Conservation (phyloP, 768 basidiomycete species). For the Rhizopogon vesiculosus region DNA sequence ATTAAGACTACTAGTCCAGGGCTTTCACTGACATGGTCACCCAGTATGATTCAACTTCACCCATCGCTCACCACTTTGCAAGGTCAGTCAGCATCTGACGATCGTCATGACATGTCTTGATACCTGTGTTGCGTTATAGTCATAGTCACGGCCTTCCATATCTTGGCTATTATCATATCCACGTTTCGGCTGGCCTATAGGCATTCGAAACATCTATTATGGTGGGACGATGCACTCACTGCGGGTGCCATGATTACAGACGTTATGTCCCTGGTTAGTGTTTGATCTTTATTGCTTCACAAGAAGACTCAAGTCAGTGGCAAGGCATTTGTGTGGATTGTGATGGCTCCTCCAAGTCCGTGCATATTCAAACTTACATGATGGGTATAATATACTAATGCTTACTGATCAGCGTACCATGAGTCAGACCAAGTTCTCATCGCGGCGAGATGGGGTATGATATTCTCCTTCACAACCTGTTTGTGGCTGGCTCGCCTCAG, state of each 20-base stretch:
- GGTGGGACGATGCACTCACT: constrained; percentile 6
- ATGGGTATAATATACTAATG: neutral
- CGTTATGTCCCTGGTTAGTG: neutral
- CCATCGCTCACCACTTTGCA: neutral
- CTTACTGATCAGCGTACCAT: neutral
- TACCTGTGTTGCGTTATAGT: neutral
- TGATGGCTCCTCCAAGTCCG: neutral
- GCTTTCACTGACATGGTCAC: neutral
- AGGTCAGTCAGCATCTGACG: neutral
- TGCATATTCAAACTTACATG: neutral
- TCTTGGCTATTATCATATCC: neutral
- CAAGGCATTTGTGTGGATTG: neutral
- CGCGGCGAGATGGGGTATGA: neutral
- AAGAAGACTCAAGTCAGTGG: neutral
- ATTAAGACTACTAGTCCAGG: neutral
- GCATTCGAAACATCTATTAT: neutral
- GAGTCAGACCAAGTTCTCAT: neutral
- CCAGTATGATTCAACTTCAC: neutral
- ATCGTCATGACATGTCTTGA: neutral
- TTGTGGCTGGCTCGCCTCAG: constrained; percentile 11
- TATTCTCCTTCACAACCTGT: neutral
- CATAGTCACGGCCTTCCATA: neutral
- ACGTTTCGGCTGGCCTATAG: constrained; percentile 3
- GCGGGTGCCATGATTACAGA: neutral
- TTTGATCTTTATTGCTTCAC: neutral